Percentiles rank a stretch among this genome's conserved stretches.
These are phyloP conservation scores for Dissophora ornata DNA, from an alignment of 192 early-diverging fungal species.

Conservation along the genomic window DNA sequence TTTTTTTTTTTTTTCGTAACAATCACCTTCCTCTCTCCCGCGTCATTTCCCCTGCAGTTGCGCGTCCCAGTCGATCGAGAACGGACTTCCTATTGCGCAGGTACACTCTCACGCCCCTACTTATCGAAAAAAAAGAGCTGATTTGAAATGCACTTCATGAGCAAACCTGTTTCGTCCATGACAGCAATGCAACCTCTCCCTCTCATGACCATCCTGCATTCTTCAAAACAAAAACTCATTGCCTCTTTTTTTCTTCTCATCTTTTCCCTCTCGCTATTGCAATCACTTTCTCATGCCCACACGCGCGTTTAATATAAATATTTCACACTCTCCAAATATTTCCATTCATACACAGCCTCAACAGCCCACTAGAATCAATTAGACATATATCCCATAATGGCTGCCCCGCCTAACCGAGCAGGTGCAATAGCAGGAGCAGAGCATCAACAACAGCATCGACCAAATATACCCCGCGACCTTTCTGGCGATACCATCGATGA, in stretches of 20 bases:
- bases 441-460: neutral
- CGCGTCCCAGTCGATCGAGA: neutral
- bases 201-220: neutral
- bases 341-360: neutral
- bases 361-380: neutral
- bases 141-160: neutral
- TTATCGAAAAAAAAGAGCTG: neutral
- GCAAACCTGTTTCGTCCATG: neutral
- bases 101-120: too few relatives aligned
- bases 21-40: too few relatives aligned
- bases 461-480: neutral
- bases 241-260: neutral
- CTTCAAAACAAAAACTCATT: neutral
- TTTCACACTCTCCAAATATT: too few relatives aligned
- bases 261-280: too few relatives aligned
- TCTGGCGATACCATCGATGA: neutral
- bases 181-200: neutral
- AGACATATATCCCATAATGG: too few relatives aligned
- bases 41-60: slow-evolving; percentile 3
- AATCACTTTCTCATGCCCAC: too few relatives aligned
- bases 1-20: too few relatives aligned
- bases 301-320: too few relatives aligned
- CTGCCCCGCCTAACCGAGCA: too few relatives aligned
- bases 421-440: too few relatives aligned
- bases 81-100: neutral